A percentile compares a stretch with the other conserved stretches of the same genome.
These are phyloP conservation scores for Pichia cactophila DNA, from an alignment of 1,139 yeast species.

Conservation along the genomic window DNA sequence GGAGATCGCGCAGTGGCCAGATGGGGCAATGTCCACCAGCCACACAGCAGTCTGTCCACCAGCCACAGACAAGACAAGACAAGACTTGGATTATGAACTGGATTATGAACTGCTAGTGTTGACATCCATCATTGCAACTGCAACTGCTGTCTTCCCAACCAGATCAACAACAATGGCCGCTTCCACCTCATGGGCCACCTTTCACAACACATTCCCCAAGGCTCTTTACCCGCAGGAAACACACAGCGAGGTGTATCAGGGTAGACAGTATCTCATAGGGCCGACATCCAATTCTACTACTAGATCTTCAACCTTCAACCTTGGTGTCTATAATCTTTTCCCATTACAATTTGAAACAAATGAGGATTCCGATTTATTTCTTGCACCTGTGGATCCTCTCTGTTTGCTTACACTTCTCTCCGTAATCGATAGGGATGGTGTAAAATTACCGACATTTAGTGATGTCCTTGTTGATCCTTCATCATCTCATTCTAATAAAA, in stretches of 20 bases:
- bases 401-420: constrained; percentile 25
- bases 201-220: constrained; percentile 6
- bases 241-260: constrained; percentile 2
- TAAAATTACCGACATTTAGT: constrained; percentile 28
- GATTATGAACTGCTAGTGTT: too few species aligned
- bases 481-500: background rate
- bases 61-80: too few species aligned
- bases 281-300: background rate
- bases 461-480: background rate
- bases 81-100: too few species aligned
- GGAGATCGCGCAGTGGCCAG: too few species aligned
- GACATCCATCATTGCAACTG: background rate
- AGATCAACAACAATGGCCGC: background rate
- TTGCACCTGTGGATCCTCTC: constrained; percentile 40
- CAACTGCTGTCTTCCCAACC: background rate
- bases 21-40: too few species aligned
- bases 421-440: constrained; percentile 28
- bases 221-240: constrained; percentile 4
- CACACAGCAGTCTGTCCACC: too few species aligned
- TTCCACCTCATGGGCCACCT: background rate
- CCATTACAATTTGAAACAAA: constrained; percentile 16
- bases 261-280: constrained; percentile 3
- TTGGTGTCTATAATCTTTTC: constrained; percentile 37
- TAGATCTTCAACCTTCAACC: constrained; percentile 25
- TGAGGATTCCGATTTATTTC: background rate